Percentiles rank a stretch among this genome's conserved stretches.
These are phyloP conservation scores for Peziza echinospora DNA, from an alignment of 495 filamentous ascomycete species.

Conservation along the genomic window DNA sequence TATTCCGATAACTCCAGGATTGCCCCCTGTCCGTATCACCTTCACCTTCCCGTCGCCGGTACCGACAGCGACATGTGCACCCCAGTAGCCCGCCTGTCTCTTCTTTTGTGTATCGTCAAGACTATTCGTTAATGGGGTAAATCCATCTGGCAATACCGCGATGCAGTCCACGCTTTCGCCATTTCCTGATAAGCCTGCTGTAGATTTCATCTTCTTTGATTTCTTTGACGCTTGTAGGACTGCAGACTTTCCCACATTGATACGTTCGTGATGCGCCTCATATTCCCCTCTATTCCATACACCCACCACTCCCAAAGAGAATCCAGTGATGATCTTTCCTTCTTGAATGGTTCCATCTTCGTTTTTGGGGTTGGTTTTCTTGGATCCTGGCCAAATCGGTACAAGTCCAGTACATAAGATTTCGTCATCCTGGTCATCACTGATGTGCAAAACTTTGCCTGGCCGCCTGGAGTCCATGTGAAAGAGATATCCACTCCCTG, in stretches of 20 bases:
- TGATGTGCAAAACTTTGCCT: conserved; percentile 51
- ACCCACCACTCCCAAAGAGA: conserved; percentile 56
- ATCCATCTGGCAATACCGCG: conserved; percentile 1
- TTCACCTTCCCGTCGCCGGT: conserved; percentile 14
- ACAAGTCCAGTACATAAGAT: conserved; percentile 59
- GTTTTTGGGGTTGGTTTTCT: conserved; percentile 35
- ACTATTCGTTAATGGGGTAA: neutral
- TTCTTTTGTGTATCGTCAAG: neutral
- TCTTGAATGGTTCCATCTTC: conserved; percentile 29
- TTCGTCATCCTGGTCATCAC: conserved; percentile 88
- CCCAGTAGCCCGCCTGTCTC: neutral
- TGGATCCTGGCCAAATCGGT: conserved; percentile 29
- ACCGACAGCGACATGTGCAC: conserved; percentile 9
- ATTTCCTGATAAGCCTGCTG: neutral
- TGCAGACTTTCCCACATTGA: conserved; percentile 32
- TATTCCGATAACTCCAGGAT: neutral
- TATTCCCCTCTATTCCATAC: conserved; percentile 84
- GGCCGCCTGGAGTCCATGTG: conserved; percentile 60
- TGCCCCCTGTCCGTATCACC: conserved; percentile 15
- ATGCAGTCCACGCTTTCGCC: conserved; percentile 15
- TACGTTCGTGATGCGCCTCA: conserved; percentile 82
- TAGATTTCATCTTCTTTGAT: neutral
- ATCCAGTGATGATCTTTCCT: conserved; percentile 60
- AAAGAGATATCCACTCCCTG: conserved; percentile 71
- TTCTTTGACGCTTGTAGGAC: neutral